phyloP scores from a whole-genome alignment of 495 filamentous ascomycete genomes.

The Xylaria cubensis region DNA sequence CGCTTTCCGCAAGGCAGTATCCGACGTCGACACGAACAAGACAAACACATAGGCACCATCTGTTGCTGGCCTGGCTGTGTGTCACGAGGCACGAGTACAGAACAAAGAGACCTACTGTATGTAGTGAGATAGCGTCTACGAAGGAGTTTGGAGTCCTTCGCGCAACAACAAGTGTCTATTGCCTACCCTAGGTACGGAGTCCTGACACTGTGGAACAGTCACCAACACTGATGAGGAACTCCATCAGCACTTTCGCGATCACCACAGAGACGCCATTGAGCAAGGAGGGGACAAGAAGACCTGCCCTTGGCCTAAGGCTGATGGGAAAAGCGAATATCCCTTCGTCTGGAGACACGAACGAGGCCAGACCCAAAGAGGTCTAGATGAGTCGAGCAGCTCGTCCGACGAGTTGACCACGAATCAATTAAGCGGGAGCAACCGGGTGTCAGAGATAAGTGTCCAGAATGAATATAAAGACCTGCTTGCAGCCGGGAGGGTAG shows the following conservation, averaged over 20 bases:
- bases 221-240: background rate
- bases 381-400: constrained; percentile 43
- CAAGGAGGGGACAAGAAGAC: background rate
- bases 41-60: background rate
- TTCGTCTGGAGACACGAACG: constrained; percentile 34
- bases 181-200: no score
- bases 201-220: no score
- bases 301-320: constrained; percentile 39
- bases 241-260: background rate
- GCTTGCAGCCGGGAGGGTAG: no score
- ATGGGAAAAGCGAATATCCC: constrained; percentile 53
- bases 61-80: background rate
- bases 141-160: no score
- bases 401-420: constrained; percentile 36
- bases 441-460: no score
- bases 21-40: background rate
- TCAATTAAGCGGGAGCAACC: background rate
- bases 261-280: background rate
- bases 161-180: no score
- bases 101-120: no score
- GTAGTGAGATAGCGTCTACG: no score
- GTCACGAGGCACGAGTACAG: no score
- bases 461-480: no score
- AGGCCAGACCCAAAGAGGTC: constrained; percentile 25
- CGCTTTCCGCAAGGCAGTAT: constrained; percentile 57